Evolutionary conservation across 345 rosid species (phyloP).

Genomic region (Ceriops tagal): DNA sequence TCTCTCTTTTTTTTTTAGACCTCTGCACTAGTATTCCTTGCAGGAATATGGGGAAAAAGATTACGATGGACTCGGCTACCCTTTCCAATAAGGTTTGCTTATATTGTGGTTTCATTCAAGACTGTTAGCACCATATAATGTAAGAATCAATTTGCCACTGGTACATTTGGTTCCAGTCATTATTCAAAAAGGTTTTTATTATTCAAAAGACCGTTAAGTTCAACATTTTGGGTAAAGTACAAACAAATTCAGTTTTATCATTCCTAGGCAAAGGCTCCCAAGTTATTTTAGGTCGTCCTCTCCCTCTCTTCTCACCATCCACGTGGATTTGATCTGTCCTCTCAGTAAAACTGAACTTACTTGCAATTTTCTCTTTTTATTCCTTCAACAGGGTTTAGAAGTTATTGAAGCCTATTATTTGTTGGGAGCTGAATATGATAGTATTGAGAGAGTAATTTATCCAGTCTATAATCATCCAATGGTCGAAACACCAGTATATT

Average conservation of each 20-base stretch:
- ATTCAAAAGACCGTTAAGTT: no score
- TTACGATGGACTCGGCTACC: slow-evolving; percentile 93
- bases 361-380: slow-evolving; percentile 4
- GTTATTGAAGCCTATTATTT: slow-evolving; percentile 97
- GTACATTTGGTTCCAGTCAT: neutral
- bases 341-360: neutral
- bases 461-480: slow-evolving; percentile 94
- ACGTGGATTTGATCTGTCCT: no score
- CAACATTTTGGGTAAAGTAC: no score
- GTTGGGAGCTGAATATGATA: slow-evolving; percentile 87
- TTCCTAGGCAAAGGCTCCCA: no score
- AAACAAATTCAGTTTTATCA: no score
- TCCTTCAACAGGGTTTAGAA: slow-evolving; percentile 66
- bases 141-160: neutral
- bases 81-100: slow-evolving; percentile 81
- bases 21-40: neutral
- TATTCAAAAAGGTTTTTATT: no score
- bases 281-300: no score
- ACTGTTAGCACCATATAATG: neutral
- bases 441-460: slow-evolving; percentile 86
- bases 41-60: slow-evolving; percentile 97
- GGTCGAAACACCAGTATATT: slow-evolving; percentile 84
- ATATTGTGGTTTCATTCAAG: slow-evolving; percentile 4
- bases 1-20: neutral
- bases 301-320: no score